These are phyloP conservation scores for Santalum album DNA, from an alignment of 164 flowering plant species.

Conservation along the genomic window DNA sequence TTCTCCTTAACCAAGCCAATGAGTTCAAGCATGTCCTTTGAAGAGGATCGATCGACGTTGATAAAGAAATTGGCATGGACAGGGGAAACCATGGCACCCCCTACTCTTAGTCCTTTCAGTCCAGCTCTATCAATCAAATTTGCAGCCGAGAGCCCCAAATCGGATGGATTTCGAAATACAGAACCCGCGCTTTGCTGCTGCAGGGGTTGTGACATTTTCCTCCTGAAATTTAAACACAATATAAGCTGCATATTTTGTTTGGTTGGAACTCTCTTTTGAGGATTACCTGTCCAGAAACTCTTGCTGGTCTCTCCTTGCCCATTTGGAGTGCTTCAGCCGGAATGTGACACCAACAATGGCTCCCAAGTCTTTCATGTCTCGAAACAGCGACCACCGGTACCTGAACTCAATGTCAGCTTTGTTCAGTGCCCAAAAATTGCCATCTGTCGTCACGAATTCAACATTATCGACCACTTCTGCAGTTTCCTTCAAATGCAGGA, in stretches of 20 bases:
- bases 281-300: constrained; percentile 33
- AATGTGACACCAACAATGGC: constrained; percentile 44
- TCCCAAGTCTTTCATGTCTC: constrained; percentile 35
- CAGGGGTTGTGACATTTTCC: constrained; percentile 30
- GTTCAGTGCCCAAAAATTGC: constrained; percentile 15
- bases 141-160: constrained; percentile 26
- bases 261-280: too few species aligned
- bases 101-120: constrained; percentile 32
- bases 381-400: constrained; percentile 36
- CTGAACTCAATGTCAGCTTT: constrained; percentile 33
- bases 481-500: constrained; percentile 21
- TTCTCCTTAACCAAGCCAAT: constrained; percentile 27
- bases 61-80: constrained; percentile 43
- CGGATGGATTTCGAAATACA: constrained; percentile 36
- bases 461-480: constrained; percentile 27
- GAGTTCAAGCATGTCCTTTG: constrained; percentile 39
- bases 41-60: constrained; percentile 30
- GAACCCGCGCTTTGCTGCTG: constrained; percentile 35
- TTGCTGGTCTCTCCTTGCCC: constrained; percentile 22
- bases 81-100: constrained; percentile 39
- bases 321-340: constrained; percentile 19
- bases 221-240: constrained; percentile 14
- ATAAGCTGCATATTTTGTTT: too few species aligned
- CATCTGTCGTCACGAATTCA: constrained; percentile 32
- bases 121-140: constrained; percentile 45